phyloP scores from a whole-genome alignment of 495 filamentous ascomycete species.

The Penicillium lagena region DNA sequence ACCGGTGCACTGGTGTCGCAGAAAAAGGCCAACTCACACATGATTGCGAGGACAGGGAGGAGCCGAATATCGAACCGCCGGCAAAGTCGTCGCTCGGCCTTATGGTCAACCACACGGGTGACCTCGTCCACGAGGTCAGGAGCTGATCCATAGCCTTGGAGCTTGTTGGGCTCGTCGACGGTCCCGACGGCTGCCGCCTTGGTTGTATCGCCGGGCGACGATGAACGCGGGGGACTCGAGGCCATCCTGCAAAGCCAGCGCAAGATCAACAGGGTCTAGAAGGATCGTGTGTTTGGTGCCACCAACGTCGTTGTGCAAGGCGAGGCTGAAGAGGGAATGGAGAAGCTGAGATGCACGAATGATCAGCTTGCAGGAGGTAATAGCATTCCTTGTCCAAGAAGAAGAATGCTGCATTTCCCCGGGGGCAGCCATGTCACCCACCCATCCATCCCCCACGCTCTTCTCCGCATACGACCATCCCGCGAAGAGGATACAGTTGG shows the following conservation, averaged over 20 bases:
- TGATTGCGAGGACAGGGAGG: constrained; percentile 55
- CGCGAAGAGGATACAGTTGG: no score
- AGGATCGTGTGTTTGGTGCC: not conserved
- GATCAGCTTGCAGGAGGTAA: no score
- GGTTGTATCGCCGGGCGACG: constrained; percentile 12
- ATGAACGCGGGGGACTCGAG: not conserved
- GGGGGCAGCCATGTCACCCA: no score
- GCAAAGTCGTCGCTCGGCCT: constrained; percentile 56
- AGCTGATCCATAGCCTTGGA: constrained; percentile 21
- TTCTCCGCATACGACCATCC: no score
- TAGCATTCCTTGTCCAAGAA: no score
- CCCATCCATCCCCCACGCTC: no score
- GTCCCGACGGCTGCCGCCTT: constrained; percentile 13
- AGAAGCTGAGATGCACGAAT: no score
- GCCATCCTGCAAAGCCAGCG: constrained; percentile 10
- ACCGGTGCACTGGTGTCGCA: not conserved
- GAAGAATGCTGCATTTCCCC: no score
- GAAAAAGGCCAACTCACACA: constrained; percentile 40
- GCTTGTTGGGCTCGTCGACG: constrained; percentile 24
- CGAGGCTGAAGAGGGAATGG: not conserved
- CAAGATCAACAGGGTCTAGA: not conserved
- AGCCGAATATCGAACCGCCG: constrained; percentile 59
- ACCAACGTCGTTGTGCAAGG: not conserved
- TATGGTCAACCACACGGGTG: constrained; percentile 31
- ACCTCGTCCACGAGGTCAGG: constrained; percentile 28